These are phyloP conservation scores for Sporothrix brasiliensis DNA, from an alignment of 2,329 filamentous ascomycete genomes.

Conservation along the genomic window DNA sequence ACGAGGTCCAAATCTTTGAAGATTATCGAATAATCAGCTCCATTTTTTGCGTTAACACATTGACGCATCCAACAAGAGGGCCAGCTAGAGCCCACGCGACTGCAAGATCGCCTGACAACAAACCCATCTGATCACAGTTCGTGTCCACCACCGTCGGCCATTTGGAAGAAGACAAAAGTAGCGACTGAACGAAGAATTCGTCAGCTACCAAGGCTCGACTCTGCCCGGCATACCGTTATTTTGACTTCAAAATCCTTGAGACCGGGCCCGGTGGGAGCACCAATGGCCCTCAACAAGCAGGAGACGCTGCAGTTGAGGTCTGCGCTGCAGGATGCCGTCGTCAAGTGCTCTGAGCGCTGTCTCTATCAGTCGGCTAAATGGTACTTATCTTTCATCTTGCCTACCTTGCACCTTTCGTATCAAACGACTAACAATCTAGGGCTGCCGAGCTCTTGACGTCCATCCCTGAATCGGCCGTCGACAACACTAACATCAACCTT, in stretches of 20 bases:
- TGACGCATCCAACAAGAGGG: no score
- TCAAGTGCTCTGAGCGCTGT: slow-evolving; percentile 91
- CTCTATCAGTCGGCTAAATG: slow-evolving; percentile 97
- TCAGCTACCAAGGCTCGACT: not conserved
- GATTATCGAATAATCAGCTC: not conserved
- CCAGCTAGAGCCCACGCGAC: not conserved
- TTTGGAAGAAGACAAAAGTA: not conserved
- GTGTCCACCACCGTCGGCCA: not conserved
- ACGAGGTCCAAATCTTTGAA: not conserved
- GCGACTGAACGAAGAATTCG: not conserved
- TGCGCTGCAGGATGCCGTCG: slow-evolving; percentile 79
- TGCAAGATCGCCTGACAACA: not conserved
- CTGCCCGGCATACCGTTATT: no score
- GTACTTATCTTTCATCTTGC: slow-evolving; percentile 49
- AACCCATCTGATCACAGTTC: not conserved
- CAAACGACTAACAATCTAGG: slow-evolving; percentile 55
- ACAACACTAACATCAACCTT: slow-evolving; percentile 48
- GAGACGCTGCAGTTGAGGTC: slow-evolving; percentile 67
- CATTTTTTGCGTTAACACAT: not conserved
- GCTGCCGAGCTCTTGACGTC: slow-evolving; percentile 91
- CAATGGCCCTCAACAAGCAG: slow-evolving; percentile 59
- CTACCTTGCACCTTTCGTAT: slow-evolving; percentile 31
- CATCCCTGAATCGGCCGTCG: slow-evolving; percentile 62
- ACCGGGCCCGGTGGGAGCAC: not conserved
- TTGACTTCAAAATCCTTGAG: not conserved